Base-by-base conservation (phyloP, 192 early-diverging fungal species). In the Podila epigama region DNA sequence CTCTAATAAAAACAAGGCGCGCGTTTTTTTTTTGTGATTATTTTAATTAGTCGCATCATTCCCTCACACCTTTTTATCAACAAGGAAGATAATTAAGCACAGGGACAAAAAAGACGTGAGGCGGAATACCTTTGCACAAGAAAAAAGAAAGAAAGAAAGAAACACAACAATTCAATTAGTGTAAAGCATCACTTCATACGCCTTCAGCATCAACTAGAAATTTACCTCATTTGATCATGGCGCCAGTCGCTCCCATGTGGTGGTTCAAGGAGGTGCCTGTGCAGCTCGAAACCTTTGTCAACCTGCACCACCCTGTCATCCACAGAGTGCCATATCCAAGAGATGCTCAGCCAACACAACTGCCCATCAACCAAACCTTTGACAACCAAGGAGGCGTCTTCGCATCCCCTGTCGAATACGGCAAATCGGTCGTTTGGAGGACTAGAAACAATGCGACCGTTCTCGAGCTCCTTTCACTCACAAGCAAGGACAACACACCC, bases 231-330 rank as follows among this genome's bases (percentile, higher is more conserved):
- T 18, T 6, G 29, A 63, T 10, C 6, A 63, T 68, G 63, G 41
- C 72, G 8, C 54, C 64, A 50, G n/a, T 63, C 10, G 39, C 65
- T 15, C 72, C 72, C 37, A 64, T 77, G 73, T 77, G 73, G 73
- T 77, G 73, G 73, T 66, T 68, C 57, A 77, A 77, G 33, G 73
- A 77, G 55, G 73, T 77, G 15, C 73, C 73, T 37, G 73, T 68
- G 25, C 66, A 77, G 37, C 35, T 60, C 1, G 66, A 77, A 42
- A 54, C 73, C 10, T 77, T 77, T 77, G 73, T 63, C 20, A 66
- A 77, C 42, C 50, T 55, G 27, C 60, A 52, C 7, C 60, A 64
- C 27, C 34, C 66, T 15, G 34, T 64, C 29, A 63, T 9, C 53
- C 73, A 77, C 18, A 42, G 22, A 2, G 66, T 77, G 0, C 73